Evolutionary conservation across 805 yeast species (phyloP).

Genomic region (Pachysolen tannophilus): DNA sequence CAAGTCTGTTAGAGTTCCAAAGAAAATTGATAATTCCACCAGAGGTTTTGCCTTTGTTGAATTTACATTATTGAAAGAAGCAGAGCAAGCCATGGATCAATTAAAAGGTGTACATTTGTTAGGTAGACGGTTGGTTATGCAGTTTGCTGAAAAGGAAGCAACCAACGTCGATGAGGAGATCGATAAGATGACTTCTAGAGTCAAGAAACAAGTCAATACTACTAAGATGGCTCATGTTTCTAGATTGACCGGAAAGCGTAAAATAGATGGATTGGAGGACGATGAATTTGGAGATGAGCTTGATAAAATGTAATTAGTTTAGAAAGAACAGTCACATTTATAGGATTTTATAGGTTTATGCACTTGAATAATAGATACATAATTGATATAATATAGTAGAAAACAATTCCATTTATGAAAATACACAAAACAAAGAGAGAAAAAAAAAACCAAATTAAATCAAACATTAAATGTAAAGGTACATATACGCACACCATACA

Average conservation of each 20-base stretch:
- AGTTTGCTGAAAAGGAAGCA: constrained; percentile 79
- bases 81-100: constrained; percentile 89
- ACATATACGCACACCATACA: no score
- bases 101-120: constrained; percentile 93
- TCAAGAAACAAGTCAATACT: constrained; percentile 70
- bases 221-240: constrained; percentile 65
- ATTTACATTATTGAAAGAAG: constrained; percentile 79
- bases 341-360: no score
- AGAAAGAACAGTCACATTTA: no score
- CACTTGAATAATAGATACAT: no score
- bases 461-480: no score
- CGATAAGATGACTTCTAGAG: constrained; percentile 82
- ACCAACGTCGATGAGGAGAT: constrained; percentile 86
- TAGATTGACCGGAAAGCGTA: constrained; percentile 66
- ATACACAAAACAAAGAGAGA: no score
- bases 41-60: constrained; percentile 98
- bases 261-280: constrained; percentile 56
- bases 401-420: no score
- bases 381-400: no score
- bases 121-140: constrained; percentile 91
- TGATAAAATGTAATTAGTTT: not conserved
- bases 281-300: constrained; percentile 24
- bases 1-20: constrained; percentile 91
- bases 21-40: constrained; percentile 89
- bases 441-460: no score